Base-by-base conservation (phyloP, 495 filamentous ascomycete genomes). In the Neohortaea acidophila region DNA sequence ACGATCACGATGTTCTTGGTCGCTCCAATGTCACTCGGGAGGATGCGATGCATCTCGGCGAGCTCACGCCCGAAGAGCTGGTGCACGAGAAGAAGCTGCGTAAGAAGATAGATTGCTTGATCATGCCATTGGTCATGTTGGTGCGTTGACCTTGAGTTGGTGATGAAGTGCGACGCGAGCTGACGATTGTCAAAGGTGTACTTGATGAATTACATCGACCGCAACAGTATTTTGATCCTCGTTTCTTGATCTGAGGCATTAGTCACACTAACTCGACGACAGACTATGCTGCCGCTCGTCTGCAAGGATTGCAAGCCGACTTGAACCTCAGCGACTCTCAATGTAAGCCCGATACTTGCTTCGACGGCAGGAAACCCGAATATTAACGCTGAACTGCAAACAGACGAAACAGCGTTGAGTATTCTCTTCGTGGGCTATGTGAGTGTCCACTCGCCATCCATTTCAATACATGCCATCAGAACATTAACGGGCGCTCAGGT, bases 391-490 rank as follows among this genome's bases (percentile, higher is more conserved):
- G 10, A 34, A 27, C 20, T 38, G 3, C 22, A 24, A 8, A 35
- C 15, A 38, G 36, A 70, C 36, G 53, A 69, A 36, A 62, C 61
- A 15, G 62, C 62, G 4, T 33, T 72, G 9, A 65, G 59, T 1
- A 61, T 72, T 38, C 57, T 73, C 1, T 72, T 72, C 34, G 67
- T 71, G 21, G 68, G 56, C 8, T 73, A 70, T 33, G 63, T 71
- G 23, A 37, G 41, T 38, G 1, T 7, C 5, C 10, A n/a, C 9
- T 3, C 20, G n/a, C 5, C 11, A n/a, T 5, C 20, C 5, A 23
- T 9, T 27, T 11, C 4, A 26, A 10, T 32, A 38, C 11, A n/a
- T n/a, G n/a, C n/a, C n/a, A n/a, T n/a, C n/a, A n/a, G n/a, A n/a
- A n/a, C 6, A 24, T 13, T 35, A 19, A 23, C 31, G 51, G 2